A percentile compares a stretch with the other conserved stretches of the same genome.
Evolutionary conservation across 768 basidiomycete species (phyloP).

Genomic region (Scleroderma bovista): DNA sequence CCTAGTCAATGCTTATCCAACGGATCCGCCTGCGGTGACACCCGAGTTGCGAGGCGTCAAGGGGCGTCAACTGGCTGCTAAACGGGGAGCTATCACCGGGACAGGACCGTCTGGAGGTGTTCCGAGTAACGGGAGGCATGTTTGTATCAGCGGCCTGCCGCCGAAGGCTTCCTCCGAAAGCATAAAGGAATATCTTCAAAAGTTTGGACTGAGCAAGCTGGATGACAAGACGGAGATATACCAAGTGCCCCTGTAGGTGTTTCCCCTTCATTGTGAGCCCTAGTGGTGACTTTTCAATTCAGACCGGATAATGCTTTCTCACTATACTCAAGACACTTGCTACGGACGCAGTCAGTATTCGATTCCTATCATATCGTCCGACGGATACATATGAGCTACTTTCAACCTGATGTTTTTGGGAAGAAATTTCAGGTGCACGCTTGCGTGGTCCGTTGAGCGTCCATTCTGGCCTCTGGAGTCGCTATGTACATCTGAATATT

Average conservation of each 20-base stretch:
- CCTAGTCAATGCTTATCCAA: constrained; percentile 32
- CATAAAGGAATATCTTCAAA: constrained; percentile 38
- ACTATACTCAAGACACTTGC: constrained; percentile 45
- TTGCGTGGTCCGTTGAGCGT: constrained; percentile 43
- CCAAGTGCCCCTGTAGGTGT: constrained; percentile 47
- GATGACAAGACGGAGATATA: constrained; percentile 40
- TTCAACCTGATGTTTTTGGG: constrained; percentile 30
- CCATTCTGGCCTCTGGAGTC: too few species aligned
- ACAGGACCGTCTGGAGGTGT: constrained; percentile 49
- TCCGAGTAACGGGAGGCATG: constrained; percentile 43
- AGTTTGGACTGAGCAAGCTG: constrained; percentile 38
- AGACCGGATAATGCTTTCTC: constrained; percentile 38
- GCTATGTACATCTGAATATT: too few species aligned
- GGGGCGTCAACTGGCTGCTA: constrained; percentile 35
- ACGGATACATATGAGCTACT: constrained; percentile 53
- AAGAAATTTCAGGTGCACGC: constrained; percentile 42
- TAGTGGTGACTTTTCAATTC: constrained; percentile 3
- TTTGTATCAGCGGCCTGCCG: constrained; percentile 60
- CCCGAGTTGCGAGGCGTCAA: constrained; percentile 32
- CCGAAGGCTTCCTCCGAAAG: constrained; percentile 33
- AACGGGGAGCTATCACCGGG: constrained; percentile 31
- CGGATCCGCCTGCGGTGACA: constrained; percentile 21
- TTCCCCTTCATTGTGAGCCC: background rate
- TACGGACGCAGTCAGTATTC: constrained; percentile 50
- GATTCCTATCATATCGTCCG: constrained; percentile 71